Evolutionary conservation across 495 filamentous ascomycete species (phyloP).

Genomic region (Articulospora tetracladia): DNA sequence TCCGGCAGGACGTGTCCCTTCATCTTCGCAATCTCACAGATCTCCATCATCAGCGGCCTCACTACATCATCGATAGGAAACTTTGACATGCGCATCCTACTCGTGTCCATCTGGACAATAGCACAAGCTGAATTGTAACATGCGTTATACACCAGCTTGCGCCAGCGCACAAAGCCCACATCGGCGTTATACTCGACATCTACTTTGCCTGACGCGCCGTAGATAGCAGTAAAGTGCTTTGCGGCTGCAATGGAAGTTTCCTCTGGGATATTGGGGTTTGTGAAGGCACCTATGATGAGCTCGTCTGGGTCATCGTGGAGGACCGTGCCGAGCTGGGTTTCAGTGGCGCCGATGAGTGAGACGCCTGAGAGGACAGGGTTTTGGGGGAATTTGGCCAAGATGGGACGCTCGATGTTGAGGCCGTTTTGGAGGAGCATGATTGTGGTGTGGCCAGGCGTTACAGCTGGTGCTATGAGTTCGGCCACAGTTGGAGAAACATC

Average conservation of each 20-base stretch:
- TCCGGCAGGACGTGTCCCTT: slow-evolving; percentile 44
- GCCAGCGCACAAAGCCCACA: slow-evolving; percentile 40
- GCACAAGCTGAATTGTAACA: slow-evolving; percentile 43
- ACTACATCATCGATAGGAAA: slow-evolving; percentile 22
- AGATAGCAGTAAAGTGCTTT: slow-evolving; percentile 35
- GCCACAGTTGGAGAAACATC: slow-evolving; percentile 32
- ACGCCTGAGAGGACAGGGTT: slow-evolving; percentile 52
- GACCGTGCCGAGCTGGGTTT: slow-evolving; percentile 41
- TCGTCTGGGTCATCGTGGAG: slow-evolving; percentile 38
- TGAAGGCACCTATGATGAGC: slow-evolving; percentile 42
- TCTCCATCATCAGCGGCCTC: slow-evolving; percentile 20
- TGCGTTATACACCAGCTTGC: slow-evolving; percentile 48
- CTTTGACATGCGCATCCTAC: slow-evolving; percentile 26
- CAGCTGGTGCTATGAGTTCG: slow-evolving; percentile 42
- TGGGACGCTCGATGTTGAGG: slow-evolving; percentile 56
- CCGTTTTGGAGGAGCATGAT: slow-evolving; percentile 62
- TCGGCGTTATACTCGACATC: slow-evolving; percentile 29
- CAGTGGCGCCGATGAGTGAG: slow-evolving; percentile 44
- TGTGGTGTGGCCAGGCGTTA: slow-evolving; percentile 42
- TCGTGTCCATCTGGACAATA: slow-evolving; percentile 45
- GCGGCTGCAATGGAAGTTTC: not conserved
- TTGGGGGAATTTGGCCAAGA: slow-evolving; percentile 43
- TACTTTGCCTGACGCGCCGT: slow-evolving; percentile 32
- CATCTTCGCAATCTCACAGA: slow-evolving; percentile 21
- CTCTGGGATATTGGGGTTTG: slow-evolving; percentile 28